Conservation (phyloP, 495 filamentous ascomycete species). For the Wilcoxina mikolae region DNA sequence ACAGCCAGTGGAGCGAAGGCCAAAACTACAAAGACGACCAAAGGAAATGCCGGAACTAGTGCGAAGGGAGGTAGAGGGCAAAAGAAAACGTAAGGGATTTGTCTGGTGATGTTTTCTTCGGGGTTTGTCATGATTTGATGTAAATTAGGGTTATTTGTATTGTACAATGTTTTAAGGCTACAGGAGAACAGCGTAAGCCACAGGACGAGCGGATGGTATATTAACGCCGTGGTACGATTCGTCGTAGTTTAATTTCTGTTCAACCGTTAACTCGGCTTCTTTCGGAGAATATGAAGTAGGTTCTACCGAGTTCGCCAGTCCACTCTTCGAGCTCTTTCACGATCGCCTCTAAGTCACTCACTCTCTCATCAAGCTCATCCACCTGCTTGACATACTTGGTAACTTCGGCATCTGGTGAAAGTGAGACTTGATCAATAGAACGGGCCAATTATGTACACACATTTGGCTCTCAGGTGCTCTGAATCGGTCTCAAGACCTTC, state of each 20-base stretch:
- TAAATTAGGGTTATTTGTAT: not conserved
- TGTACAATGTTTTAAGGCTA: too few relatives aligned
- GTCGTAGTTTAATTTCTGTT: conserved; percentile 25
- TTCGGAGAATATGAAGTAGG: not conserved
- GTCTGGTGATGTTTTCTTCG: not conserved
- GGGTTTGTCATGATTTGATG: too few relatives aligned
- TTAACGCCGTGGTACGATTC: conserved; percentile 17
- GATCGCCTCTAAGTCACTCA: conserved; percentile 25
- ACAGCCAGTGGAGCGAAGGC: conserved; percentile 34
- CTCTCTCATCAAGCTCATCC: conserved; percentile 25
- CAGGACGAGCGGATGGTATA: not conserved
- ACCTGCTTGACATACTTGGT: conserved; percentile 26
- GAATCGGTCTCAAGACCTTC: conserved; percentile 22
- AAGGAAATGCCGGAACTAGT: not conserved
- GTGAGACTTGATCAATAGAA: not conserved
- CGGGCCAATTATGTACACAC: conserved; percentile 2
- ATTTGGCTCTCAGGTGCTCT: conserved; percentile 24
- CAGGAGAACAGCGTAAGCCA: not conserved
- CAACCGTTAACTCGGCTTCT: not conserved
- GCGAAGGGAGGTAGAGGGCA: not conserved
- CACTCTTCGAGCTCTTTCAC: conserved; percentile 28
- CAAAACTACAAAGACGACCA: not conserved
- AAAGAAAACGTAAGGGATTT: not conserved
- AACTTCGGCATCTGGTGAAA: conserved; percentile 25
- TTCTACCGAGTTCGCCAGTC: conserved; percentile 27